Evolutionary conservation across 495 filamentous ascomycete genomes (phyloP).

Genomic region (Corynascus novoguineensis): DNA sequence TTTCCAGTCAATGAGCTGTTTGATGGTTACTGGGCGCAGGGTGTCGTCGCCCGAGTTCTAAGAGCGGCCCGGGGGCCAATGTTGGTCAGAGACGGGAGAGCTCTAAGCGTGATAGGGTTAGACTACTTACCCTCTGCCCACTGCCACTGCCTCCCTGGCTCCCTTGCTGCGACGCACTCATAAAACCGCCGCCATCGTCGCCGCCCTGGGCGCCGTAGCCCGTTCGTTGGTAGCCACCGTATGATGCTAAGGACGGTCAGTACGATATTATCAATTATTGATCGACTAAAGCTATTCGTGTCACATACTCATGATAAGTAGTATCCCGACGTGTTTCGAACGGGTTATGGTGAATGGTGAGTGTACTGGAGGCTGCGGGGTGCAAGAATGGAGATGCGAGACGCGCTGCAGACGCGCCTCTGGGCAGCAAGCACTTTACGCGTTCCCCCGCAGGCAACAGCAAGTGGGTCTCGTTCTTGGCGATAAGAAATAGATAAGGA

Average conservation of each 20-base stretch:
- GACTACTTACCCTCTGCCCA: slow-evolving; percentile 18
- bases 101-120: not conserved
- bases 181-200: slow-evolving; percentile 44
- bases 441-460: slow-evolving; percentile 13
- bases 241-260: slow-evolving; percentile 26
- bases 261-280: not conserved
- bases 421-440: slow-evolving; percentile 14
- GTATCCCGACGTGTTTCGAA: not conserved
- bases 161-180: slow-evolving; percentile 41
- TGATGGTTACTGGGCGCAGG: slow-evolving; percentile 87
- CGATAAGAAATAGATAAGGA: not conserved
- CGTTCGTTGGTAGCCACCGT: slow-evolving; percentile 38
- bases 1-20: slow-evolving; percentile 78
- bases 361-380: not conserved
- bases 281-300: not conserved
- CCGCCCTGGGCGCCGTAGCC: slow-evolving; percentile 37
- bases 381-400: slow-evolving; percentile 1
- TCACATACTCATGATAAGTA: slow-evolving; percentile 7
- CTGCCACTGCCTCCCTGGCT: slow-evolving; percentile 34
- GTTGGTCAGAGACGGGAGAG: not conserved
- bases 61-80: not conserved
- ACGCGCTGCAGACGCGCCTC: slow-evolving; percentile 15
- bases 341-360: not conserved
- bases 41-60: slow-evolving; percentile 53
- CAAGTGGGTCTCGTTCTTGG: not conserved